A percentile compares a stretch with the other conserved stretches of the same genome.
These are phyloP conservation scores for Salix brachista DNA, from an alignment of 345 rosid genomes.

Conservation along the genomic window DNA sequence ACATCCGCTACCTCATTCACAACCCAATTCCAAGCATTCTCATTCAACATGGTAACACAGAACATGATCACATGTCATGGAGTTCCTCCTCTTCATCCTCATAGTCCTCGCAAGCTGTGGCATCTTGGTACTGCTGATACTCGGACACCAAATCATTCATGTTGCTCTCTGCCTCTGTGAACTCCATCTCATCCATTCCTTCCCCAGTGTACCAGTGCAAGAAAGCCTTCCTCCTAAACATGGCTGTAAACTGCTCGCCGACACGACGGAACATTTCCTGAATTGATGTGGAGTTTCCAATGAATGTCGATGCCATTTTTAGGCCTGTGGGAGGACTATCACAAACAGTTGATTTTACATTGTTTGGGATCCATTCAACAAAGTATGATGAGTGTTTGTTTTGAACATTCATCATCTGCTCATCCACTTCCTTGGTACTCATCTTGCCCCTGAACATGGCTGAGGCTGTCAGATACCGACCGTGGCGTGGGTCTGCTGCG, in stretches of 20 bases:
- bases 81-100: slow-evolving; percentile 35
- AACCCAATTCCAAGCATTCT: not conserved
- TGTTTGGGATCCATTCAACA: slow-evolving; percentile 67
- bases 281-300: slow-evolving; percentile 49
- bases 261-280: slow-evolving; percentile 48
- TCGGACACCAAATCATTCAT: slow-evolving; percentile 53
- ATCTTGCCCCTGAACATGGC: slow-evolving; percentile 50
- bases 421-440: slow-evolving; percentile 50
- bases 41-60: not conserved
- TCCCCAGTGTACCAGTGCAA: slow-evolving; percentile 67
- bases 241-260: slow-evolving; percentile 55
- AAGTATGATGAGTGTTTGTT: slow-evolving; percentile 69
- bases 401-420: slow-evolving; percentile 68
- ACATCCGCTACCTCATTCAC: not conserved
- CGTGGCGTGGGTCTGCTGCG: slow-evolving; percentile 45
- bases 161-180: slow-evolving; percentile 56
- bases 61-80: not conserved
- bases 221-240: slow-evolving; percentile 79
- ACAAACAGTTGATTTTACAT: slow-evolving; percentile 49
- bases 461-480: slow-evolving; percentile 49
- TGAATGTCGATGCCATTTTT: slow-evolving; percentile 52
- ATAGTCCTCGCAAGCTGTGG: slow-evolving; percentile 41
- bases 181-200: slow-evolving; percentile 76
- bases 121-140: slow-evolving; percentile 56
- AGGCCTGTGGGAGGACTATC: slow-evolving; percentile 45